Base-by-base conservation (phyloP, 2,329 filamentous ascomycete genomes). In the Trichoderma sp. region DNA sequence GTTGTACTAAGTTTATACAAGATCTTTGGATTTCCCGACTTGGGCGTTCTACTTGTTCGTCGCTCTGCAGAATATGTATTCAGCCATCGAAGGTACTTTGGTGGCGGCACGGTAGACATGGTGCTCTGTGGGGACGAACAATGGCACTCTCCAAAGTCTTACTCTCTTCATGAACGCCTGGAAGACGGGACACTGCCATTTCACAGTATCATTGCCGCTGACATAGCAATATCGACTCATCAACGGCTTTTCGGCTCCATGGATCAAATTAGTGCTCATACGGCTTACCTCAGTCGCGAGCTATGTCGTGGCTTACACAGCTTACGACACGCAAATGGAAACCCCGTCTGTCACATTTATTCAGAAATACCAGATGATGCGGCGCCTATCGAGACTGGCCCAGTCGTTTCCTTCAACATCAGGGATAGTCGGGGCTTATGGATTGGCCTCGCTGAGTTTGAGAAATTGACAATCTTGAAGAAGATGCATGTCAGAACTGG, bases 1-100 rank as follows among this genome's bases (percentile, higher is more conserved):
- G 91, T 89, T 0, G 92, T 93, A 0, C 78, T 98, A 55, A 98
- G 95, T 80, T 90, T 98, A 74, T 97, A 98, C 83, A 99, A 98
- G 80, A 95, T 98, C n/a, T 98, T 98, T 80, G 95, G 96, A 1
- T 98, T 98, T 74, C 95, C 95, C 0, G 93, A 98, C 78, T 84
- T 98, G 2, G 95, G 95, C 2, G 94, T 91, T 1, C 82, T 99
- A 71, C 90, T 98, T 34, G 90, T 98, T 13, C 90, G 92, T 55
- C 94, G 93, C 75, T 85, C 88, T 36, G 88, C 92, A 13, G 89
- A 88, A 7, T 80, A 86, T 50, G 78, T 91, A 3, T 90, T 97
- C 61, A 83, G 87, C 36, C 84, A 85, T 55, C 88, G 94, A 72
- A 90, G 84, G 73, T 99, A 97, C 77, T 99, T 99, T 81, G 95